Percentiles rank a stretch among this genome's conserved stretches.
These are phyloP conservation scores for Volvox carteri DNA, from an alignment of 163 green algal genomes.

Conservation along the genomic window DNA sequence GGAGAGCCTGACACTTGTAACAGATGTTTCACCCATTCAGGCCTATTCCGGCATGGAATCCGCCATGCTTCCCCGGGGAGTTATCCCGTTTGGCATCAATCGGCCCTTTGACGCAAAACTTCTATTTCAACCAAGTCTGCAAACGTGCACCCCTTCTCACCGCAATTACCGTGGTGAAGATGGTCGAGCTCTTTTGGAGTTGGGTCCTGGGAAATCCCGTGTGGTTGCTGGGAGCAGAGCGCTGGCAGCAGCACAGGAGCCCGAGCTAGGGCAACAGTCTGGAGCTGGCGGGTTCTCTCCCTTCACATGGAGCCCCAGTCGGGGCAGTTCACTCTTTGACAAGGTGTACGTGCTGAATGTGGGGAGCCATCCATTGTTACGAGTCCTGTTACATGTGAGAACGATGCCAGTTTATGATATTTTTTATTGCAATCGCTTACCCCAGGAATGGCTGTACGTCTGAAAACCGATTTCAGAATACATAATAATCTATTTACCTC, in stretches of 20 bases:
- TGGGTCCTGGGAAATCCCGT: no score
- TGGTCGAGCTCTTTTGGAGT: no score
- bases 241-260: neutral
- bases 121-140: no score
- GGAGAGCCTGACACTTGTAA: no score
- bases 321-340: constrained; percentile 48
- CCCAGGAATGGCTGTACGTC: no score
- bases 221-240: neutral
- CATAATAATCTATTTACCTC: no score
- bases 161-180: no score
- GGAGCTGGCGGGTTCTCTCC: neutral
- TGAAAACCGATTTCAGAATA: no score
- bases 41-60: neutral
- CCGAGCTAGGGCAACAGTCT: constrained; percentile 23
- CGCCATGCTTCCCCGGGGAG: neutral
- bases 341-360: constrained; percentile 59
- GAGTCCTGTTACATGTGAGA: constrained; percentile 57
- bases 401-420: no score
- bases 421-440: no score
- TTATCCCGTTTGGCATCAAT: constrained; percentile 55
- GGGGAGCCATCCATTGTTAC: constrained; percentile 53
- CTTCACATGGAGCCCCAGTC: neutral
- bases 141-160: no score
- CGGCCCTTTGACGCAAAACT: constrained; percentile 12
- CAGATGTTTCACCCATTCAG: no score